Percentiles rank a stretch among this genome's conserved stretches.
phyloP scores from a whole-genome alignment of 2,329 filamentous ascomycete genomes.

The Arthrobotrys iridis region DNA sequence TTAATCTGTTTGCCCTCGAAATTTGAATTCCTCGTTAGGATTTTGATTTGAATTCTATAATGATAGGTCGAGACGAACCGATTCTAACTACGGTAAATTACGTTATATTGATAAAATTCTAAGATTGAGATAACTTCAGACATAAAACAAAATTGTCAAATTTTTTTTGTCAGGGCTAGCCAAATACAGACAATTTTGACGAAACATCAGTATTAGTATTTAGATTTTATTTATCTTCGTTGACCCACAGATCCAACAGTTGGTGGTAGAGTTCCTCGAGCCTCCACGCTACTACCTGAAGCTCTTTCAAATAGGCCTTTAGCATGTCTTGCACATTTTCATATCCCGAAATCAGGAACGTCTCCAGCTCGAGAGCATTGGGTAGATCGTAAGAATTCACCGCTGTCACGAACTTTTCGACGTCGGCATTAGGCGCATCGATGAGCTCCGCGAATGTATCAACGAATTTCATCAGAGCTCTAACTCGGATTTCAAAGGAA shows the following conservation, averaged over 20 bases:
- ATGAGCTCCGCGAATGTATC: neutral
- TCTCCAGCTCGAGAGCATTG: neutral
- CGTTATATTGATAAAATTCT: too few species aligned
- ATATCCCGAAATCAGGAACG: neutral
- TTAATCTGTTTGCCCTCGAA: too few species aligned
- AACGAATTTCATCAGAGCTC: neutral
- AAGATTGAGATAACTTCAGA: neutral
- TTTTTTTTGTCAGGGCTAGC: neutral
- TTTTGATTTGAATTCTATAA: too few species aligned
- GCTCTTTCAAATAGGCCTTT: neutral
- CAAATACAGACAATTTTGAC: too few species aligned
- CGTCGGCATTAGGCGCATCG: neutral
- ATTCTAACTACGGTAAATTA: too few species aligned
- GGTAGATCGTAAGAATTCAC: neutral
- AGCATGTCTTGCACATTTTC: conserved; percentile 10
- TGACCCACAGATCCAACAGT: neutral
- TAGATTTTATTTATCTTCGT: neutral
- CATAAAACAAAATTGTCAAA: neutral
- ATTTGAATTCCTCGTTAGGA: too few species aligned
- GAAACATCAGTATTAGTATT: neutral
- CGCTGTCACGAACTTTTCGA: neutral
- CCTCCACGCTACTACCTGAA: neutral
- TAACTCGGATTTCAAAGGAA: neutral
- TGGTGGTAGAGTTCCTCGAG: neutral
- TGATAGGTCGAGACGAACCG: too few species aligned